These are phyloP conservation scores for Malassezia caprae DNA, from an alignment of 1,284 basidiomycete species.

Conservation along the genomic window DNA sequence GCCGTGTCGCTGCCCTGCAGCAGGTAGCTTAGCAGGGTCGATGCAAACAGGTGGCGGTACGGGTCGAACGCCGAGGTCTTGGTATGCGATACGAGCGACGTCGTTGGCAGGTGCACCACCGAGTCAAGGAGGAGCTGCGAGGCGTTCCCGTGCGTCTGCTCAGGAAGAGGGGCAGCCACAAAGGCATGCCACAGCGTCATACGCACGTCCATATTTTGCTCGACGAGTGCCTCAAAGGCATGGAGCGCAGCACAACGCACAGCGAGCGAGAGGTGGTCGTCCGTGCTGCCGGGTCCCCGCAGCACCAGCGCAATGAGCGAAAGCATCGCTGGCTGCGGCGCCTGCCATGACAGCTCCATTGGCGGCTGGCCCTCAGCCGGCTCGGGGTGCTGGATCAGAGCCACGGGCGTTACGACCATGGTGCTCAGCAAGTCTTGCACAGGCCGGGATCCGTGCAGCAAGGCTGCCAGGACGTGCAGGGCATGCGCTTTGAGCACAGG, in stretches of 20 bases:
- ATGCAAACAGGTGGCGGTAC: slow-evolving; percentile 48
- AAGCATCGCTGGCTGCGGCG: slow-evolving; percentile 16
- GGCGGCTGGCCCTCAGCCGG: background rate
- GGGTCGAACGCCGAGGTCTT: slow-evolving; percentile 50
- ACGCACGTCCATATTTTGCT: slow-evolving; percentile 49
- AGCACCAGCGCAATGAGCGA: slow-evolving; percentile 13
- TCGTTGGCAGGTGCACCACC: slow-evolving; percentile 24
- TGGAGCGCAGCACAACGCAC: slow-evolving; percentile 35
- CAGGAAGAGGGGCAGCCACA: slow-evolving; percentile 31
- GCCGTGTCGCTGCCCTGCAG: slow-evolving; percentile 54
- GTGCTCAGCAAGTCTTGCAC: slow-evolving; percentile 53
- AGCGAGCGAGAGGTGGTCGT: slow-evolving; percentile 1
- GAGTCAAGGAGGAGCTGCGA: slow-evolving; percentile 8
- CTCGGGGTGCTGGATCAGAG: slow-evolving; percentile 6
- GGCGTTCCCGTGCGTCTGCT: slow-evolving; percentile 15
- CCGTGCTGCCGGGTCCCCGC: slow-evolving; percentile 6
- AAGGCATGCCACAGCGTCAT: slow-evolving; percentile 54
- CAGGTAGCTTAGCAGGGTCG: slow-evolving; percentile 51
- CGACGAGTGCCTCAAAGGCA: slow-evolving; percentile 41
- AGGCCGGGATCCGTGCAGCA: slow-evolving; percentile 31
- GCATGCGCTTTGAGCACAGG: slow-evolving; percentile 62
- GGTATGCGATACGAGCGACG: slow-evolving; percentile 25
- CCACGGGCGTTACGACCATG: slow-evolving; percentile 30
- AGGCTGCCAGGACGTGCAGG: slow-evolving; percentile 59
- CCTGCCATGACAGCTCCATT: slow-evolving; percentile 15